phyloP scores from a whole-genome alignment of 164 flowering plant species.

The Pachysandra terminalis region DNA sequence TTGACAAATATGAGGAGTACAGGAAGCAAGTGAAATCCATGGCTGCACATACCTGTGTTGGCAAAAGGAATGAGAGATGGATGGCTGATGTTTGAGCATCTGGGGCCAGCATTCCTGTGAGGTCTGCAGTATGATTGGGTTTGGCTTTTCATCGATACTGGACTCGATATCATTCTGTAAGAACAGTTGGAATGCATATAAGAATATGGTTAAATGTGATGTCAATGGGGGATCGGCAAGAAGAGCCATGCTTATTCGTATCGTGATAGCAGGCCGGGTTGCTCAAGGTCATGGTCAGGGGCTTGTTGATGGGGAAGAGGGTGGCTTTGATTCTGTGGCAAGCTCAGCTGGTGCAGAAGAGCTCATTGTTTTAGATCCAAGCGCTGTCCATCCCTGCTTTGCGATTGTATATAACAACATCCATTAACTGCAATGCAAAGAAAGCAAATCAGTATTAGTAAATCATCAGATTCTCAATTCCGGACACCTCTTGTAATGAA shows the following conservation, averaged over 20 bases:
- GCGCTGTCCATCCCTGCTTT: conserved; percentile 6
- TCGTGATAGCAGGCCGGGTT: conserved; percentile 8
- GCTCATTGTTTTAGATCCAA: conserved; percentile 1
- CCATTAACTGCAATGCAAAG: background rate
- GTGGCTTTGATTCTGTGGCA: background rate
- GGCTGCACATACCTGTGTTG: conserved; percentile 6
- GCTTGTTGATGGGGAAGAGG: background rate
- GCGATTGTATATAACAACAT: conserved; percentile 1
- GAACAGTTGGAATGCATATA: conserved; percentile 7
- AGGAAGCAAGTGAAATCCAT: conserved; percentile 5
- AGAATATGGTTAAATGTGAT: background rate
- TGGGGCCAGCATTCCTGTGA: background rate
- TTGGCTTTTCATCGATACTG: background rate
- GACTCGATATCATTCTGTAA: conserved; percentile 3
- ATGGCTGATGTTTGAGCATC: conserved; percentile 1
- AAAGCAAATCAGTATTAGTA: too few relatives aligned
- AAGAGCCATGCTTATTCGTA: conserved; percentile 2
- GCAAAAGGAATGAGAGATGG: conserved; percentile 4
- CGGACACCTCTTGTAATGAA: too few relatives aligned
- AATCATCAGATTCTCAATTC: too few relatives aligned
- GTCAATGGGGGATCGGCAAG: background rate
- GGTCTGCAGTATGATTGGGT: conserved; percentile 8
- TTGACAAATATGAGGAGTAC: conserved; percentile 5
- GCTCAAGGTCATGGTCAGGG: conserved; percentile 2
- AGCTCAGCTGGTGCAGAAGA: background rate